Evolutionary conservation across 306 rosid species (phyloP), one percentile per base, ranked within the genome.

Genomic region (Acacia acuminata): DNA sequence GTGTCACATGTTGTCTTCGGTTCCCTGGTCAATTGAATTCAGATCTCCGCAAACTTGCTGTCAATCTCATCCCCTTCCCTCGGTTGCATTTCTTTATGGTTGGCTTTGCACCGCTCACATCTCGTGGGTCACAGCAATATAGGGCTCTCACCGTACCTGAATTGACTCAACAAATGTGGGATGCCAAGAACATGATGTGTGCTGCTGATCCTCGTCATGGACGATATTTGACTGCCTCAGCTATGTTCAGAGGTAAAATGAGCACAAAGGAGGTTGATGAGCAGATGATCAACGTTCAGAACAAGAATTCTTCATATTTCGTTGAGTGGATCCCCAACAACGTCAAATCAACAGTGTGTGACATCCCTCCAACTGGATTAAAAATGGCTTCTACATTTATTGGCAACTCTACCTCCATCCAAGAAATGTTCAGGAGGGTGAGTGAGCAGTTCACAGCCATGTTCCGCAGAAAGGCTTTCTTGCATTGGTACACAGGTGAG

Each of bases 181-280:
- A 90, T 83, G 87, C 94, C 32, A 90, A 90, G 80, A 90, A 90
- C 77, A 90, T 90, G 94, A 90, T 90, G 94, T 90, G 94, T 71
- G 94, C 94, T 5, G 94, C 94, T 64, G 94, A 90, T 88, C 94
- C 94, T 34, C 89, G 94, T 19, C 94, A 90, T 14, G 94, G 94
- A 14, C 89, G 92, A 12, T 90, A 90, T 58, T 66, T 90, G 89
- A 90, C 94, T 56, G 94, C 94, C 7, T 90, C 94, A 12, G 94
- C 94, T 42, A 90, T 90, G 94, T 90, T 90, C 91, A 92, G 94
- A 66, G 94, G 94, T 40, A 90, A 90, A 84, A 90, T 90, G 94
- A 90, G 94, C 83, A 90, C 94, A 1, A 90, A 90, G 69, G 94
- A 90, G 78, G 94, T 90, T 6, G 94, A 90, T 61, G 94, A 90